Evolutionary conservation across 1,284 basidiomycete genomes (phyloP).

Genomic region (Sporisorium sorghi): DNA sequence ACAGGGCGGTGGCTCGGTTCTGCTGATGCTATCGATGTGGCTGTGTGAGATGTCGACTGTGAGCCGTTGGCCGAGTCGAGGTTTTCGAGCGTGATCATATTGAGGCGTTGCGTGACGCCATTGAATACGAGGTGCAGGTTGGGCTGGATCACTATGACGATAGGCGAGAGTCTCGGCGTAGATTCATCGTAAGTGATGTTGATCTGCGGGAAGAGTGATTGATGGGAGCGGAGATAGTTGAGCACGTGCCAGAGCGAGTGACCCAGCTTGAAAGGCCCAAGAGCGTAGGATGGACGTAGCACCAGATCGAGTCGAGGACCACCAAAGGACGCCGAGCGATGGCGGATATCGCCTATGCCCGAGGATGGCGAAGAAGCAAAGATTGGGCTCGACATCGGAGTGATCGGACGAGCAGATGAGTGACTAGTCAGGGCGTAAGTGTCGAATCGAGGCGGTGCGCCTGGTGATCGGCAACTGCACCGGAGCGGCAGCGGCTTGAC

Average conservation of each 20-base stretch:
- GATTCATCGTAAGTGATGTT: slow-evolving; percentile 41
- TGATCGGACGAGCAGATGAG: neutral
- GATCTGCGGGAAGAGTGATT: slow-evolving; percentile 49
- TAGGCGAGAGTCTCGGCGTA: slow-evolving; percentile 33
- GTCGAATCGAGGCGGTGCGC: neutral
- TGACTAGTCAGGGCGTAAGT: neutral
- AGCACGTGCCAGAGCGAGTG: slow-evolving; percentile 56
- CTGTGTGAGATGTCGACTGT: neutral
- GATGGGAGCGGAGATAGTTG: slow-evolving; percentile 53
- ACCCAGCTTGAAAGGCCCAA: slow-evolving; percentile 53
- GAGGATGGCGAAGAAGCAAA: slow-evolving; percentile 22
- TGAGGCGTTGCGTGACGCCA: slow-evolving; percentile 37
- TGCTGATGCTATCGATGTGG: neutral
- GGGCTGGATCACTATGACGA: slow-evolving; percentile 42
- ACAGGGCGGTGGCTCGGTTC: slow-evolving; percentile 42
- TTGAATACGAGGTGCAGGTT: slow-evolving; percentile 48
- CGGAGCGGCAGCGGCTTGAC: neutral
- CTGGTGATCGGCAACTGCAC: no score
- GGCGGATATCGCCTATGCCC: slow-evolving; percentile 9
- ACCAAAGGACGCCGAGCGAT: slow-evolving; percentile 29
- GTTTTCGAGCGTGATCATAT: slow-evolving; percentile 50
- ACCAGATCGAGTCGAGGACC: slow-evolving; percentile 39
- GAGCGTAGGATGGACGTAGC: slow-evolving; percentile 34
- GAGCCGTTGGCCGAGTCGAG: slow-evolving; percentile 12
- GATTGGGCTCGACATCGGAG: slow-evolving; percentile 46